Evolutionary conservation across 192 early-diverging fungal species (phyloP).

Genomic region (Coemansia sp.): DNA sequence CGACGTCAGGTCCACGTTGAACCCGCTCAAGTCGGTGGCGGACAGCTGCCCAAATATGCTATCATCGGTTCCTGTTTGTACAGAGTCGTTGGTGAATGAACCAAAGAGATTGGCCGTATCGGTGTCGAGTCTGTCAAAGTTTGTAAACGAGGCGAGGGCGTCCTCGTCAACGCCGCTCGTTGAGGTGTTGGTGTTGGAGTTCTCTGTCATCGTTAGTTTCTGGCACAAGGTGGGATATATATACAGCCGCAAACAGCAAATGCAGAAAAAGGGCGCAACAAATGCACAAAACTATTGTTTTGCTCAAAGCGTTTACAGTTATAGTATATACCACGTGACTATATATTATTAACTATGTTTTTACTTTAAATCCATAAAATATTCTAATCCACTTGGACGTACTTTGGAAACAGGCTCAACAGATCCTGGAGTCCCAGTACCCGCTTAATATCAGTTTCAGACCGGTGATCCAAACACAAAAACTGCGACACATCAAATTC

Average conservation of each 20-base stretch:
- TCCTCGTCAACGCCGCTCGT: conserved; percentile 16
- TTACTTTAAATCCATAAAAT: too few relatives aligned
- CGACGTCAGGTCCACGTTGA: conserved; percentile 32
- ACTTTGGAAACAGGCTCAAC: conserved; percentile 5
- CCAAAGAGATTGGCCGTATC: conserved; percentile 37
- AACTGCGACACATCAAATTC: not conserved
- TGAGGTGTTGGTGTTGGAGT: not conserved
- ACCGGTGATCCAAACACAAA: not conserved
- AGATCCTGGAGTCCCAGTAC: not conserved
- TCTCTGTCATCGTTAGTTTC: not conserved
- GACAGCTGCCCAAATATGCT: conserved; percentile 14
- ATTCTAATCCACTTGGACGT: not conserved
- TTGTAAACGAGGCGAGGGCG: conserved; percentile 27
- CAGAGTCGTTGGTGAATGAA: conserved; percentile 39
- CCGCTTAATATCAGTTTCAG: not conserved
- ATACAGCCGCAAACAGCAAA: not conserved
- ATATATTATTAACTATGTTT: not conserved
- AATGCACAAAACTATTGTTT: not conserved
- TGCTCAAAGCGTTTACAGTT: not conserved
- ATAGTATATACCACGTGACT: conserved; percentile 2
- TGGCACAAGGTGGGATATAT: not conserved
- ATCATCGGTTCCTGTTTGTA: not conserved
- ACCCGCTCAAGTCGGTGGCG: conserved; percentile 24
- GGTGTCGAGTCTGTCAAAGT: conserved; percentile 27
- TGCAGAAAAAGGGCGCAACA: too few relatives aligned